phyloP scores from a whole-genome alignment of 768 basidiomycete genomes.

The Lactarius tabidus region DNA sequence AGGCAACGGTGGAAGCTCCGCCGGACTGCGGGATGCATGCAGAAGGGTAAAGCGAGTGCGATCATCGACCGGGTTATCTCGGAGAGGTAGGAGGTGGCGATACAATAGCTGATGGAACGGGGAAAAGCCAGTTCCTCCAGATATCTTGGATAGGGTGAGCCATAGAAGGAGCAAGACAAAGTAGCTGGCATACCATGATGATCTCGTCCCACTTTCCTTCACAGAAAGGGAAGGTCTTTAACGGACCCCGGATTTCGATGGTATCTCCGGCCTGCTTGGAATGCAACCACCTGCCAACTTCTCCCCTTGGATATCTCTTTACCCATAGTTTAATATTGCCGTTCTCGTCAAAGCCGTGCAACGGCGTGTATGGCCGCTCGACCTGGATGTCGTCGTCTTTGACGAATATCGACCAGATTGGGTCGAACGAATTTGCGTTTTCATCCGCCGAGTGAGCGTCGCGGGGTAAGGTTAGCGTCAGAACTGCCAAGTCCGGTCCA shows the following conservation, averaged over 20 bases:
- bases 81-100: slow-evolving; percentile 39
- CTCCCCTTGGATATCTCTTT: slow-evolving; percentile 71
- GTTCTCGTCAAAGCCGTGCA: slow-evolving; percentile 62
- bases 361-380: slow-evolving; percentile 79
- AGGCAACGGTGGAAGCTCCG: slow-evolving; percentile 64
- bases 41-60: slow-evolving; percentile 64
- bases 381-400: slow-evolving; percentile 90
- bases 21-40: slow-evolving; percentile 59
- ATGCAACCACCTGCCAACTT: slow-evolving; percentile 82
- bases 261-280: slow-evolving; percentile 59
- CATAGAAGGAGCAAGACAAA: not conserved
- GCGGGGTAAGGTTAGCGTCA: slow-evolving; percentile 56
- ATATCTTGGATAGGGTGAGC: slow-evolving; percentile 49
- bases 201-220: slow-evolving; percentile 73
- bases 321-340: slow-evolving; percentile 77
- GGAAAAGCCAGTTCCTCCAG: slow-evolving; percentile 84
- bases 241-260: slow-evolving; percentile 74
- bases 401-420: slow-evolving; percentile 74
- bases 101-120: slow-evolving; percentile 80
- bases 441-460: slow-evolving; percentile 28
- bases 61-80: slow-evolving; percentile 15
- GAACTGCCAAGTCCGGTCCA: slow-evolving; percentile 57
- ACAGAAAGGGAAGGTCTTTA: slow-evolving; percentile 58
- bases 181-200: slow-evolving; percentile 55
- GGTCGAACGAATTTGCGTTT: slow-evolving; percentile 27